Base-by-base conservation (phyloP, 192 early-diverging fungal genomes). In the Gaertneriomyces semiglobifer region DNA sequence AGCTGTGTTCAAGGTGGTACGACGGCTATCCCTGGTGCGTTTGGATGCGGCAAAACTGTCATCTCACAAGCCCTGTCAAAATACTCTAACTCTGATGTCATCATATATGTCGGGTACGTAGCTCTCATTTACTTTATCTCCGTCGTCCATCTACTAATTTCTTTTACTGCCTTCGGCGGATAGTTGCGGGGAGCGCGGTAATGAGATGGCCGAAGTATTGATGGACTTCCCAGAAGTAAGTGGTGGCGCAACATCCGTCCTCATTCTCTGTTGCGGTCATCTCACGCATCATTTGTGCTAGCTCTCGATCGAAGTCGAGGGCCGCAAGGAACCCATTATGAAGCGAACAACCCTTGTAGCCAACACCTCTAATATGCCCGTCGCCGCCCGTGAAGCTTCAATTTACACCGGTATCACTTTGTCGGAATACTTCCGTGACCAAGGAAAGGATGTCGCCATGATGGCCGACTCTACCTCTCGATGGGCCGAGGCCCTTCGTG, bases 381-480 rank as follows among this genome's bases (percentile, higher is more conserved):
- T 99, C 44, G 94, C 97, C 67, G 97, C 97, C 64, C 93, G 97
- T 79, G 97, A 99, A 80, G 97, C 97, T 14, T 98, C 96, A 39
- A 99, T 99, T 74, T 99, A 99, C 86, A 99, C 97, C 42, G 97
- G 97, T 73, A 99, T 99, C 78, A 99, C 97, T 1, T 79, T 99
- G 14, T 95, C 95, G 18, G 97, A 99, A 81, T 99, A 99, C 82
- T 99, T 99, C 93, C 93, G 97, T 82, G 97, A 99, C 80, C 94
- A 96, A 78, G 97, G 97, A 69, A 94, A 93, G 84, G 88, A 99
- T 71, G 97, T 95, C 33, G 91, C 97, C 58, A 99, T 99, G 97
- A 99, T 99, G 94, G 97, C 97, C 6, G 97, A 99, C 79, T 98
- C 96, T n/a, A 97, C 97, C 33, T 99, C 97, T 53, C 92, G 97